These are phyloP conservation scores for Lichina pygmaea DNA, from an alignment of 495 filamentous ascomycete genomes.

Conservation along the genomic window DNA sequence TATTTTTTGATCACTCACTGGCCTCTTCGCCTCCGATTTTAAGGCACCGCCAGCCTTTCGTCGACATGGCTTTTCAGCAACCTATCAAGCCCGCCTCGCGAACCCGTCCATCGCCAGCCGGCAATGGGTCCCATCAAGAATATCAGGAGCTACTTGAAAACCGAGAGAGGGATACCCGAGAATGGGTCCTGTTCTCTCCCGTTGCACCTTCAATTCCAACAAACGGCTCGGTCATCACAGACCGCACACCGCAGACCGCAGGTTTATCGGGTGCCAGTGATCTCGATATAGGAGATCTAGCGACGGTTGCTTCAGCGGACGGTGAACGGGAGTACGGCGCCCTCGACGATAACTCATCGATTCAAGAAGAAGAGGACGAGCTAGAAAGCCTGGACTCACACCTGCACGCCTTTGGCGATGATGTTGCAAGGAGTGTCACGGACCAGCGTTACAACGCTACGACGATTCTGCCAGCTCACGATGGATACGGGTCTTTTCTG, in stretches of 20 bases:
- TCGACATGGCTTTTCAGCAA: slow-evolving; percentile 59
- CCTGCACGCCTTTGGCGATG: slow-evolving; percentile 55
- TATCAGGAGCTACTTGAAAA: slow-evolving; percentile 9
- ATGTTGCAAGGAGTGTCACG: slow-evolving; percentile 15
- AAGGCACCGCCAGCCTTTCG: too few species aligned
- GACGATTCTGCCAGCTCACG: slow-evolving; percentile 65
- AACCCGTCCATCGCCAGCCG: slow-evolving; percentile 9
- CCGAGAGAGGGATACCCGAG: slow-evolving; percentile 35
- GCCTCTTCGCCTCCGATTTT: too few species aligned
- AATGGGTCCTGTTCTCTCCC: slow-evolving; percentile 93
- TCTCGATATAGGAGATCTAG: slow-evolving; percentile 56
- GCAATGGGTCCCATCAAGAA: slow-evolving; percentile 12
- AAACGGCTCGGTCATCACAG: slow-evolving; percentile 24
- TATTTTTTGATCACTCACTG: too few species aligned
- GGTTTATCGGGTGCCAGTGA: slow-evolving; percentile 58
- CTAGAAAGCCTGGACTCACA: slow-evolving; percentile 81
- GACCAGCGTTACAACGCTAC: slow-evolving; percentile 21
- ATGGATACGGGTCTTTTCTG: slow-evolving; percentile 69
- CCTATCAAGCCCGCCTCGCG: slow-evolving; percentile 37
- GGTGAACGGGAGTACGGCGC: slow-evolving; percentile 16
- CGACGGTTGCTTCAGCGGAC: slow-evolving; percentile 22
- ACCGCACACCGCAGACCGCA: slow-evolving; percentile 43
- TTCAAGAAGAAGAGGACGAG: slow-evolving; percentile 8
- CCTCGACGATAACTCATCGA: slow-evolving; percentile 5
- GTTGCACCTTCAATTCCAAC: slow-evolving; percentile 31